A percentile compares a stretch with the other conserved stretches of the same genome.
Evolutionary conservation across 78 protist genomes (phyloP).

Genomic region (Polysphondylium violaceum): DNA sequence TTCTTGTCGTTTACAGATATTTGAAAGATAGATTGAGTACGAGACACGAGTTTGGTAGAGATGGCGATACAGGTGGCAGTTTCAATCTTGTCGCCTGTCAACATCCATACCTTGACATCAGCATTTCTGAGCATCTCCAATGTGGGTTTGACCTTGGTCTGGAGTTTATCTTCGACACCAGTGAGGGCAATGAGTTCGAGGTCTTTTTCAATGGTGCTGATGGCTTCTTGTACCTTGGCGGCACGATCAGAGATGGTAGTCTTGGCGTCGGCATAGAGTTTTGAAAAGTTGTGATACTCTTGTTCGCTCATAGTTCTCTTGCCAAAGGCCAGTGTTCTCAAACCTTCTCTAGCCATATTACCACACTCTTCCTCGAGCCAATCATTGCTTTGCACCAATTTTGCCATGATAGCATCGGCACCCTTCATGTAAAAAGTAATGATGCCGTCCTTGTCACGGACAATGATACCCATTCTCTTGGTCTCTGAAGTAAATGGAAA

Average conservation of each 20-base stretch:
- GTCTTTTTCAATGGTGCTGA: slow-evolving; percentile 82
- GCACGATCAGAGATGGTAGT: slow-evolving; percentile 80
- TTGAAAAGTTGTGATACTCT: slow-evolving; percentile 82
- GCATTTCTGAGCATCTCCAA: slow-evolving; percentile 94
- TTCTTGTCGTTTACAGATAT: slow-evolving; percentile 46
- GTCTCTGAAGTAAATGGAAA: slow-evolving; percentile 97
- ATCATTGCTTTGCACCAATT: slow-evolving; percentile 80
- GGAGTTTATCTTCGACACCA: slow-evolving; percentile 94
- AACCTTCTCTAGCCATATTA: slow-evolving; percentile 97
- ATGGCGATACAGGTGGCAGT: slow-evolving; percentile 96
- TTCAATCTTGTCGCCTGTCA: slow-evolving; percentile 97
- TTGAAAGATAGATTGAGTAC: slow-evolving; percentile 78
- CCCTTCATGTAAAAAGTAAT: slow-evolving; percentile 95
- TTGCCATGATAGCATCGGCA: slow-evolving; percentile 75
- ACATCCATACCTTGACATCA: slow-evolving; percentile 96
- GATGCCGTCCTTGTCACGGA: slow-evolving; percentile 83
- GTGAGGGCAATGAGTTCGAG: slow-evolving; percentile 90
- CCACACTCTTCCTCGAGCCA: slow-evolving; percentile 97
- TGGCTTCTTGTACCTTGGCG: slow-evolving; percentile 69
- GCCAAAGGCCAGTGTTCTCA: slow-evolving; percentile 97
- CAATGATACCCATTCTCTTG: slow-evolving; percentile 98
- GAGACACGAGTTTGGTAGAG: slow-evolving; percentile 86
- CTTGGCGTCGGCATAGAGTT: slow-evolving; percentile 71
- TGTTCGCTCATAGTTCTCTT: slow-evolving; percentile 70
- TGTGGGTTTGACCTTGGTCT: slow-evolving; percentile 87